Evolutionary conservation across 805 yeast genomes (phyloP).

Genomic region (Kazachstania kunashirensis): DNA sequence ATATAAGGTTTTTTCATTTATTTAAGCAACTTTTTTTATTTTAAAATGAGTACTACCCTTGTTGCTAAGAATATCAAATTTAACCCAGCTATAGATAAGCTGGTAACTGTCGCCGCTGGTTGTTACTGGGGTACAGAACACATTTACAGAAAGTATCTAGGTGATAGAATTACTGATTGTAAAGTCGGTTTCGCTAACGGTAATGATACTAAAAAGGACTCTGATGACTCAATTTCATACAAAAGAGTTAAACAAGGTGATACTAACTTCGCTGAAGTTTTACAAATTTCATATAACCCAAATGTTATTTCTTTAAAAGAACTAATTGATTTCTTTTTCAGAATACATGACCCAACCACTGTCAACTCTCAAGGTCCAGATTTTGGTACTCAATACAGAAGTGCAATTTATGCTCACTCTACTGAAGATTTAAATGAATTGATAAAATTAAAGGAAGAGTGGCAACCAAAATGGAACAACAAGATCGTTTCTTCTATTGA

Average conservation of each 20-base stretch:
- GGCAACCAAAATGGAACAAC: constrained; percentile 64
- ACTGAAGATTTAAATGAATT: constrained; percentile 40
- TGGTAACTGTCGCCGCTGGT: constrained; percentile 55
- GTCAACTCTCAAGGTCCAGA: constrained; percentile 80
- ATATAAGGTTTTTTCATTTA: too few species aligned
- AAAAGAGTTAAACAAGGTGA: constrained; percentile 63
- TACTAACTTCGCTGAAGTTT: constrained; percentile 72
- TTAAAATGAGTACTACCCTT: constrained; percentile 14
- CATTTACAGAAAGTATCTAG: constrained; percentile 63
- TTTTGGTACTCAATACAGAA: constrained; percentile 80
- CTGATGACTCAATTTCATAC: constrained; percentile 36
- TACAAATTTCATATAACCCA: constrained; percentile 81
- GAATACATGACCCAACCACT: constrained; percentile 92
- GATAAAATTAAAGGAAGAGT: constrained; percentile 36
- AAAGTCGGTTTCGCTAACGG: constrained; percentile 94
- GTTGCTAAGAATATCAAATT: constrained; percentile 34
- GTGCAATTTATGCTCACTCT: constrained; percentile 61
- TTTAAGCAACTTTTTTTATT: not conserved
- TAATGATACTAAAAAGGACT: constrained; percentile 35
- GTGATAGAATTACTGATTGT: constrained; percentile 52
- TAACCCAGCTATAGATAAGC: constrained; percentile 38
- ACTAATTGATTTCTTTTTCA: constrained; percentile 72
- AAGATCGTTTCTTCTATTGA: constrained; percentile 61
- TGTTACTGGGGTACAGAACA: constrained; percentile 91
- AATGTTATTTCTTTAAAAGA: constrained; percentile 45